A percentile compares a stretch with the other conserved stretches of the same genome.
These are phyloP conservation scores for Cicer judaicum DNA, from an alignment of 306 rosid species.

Conservation along the genomic window DNA sequence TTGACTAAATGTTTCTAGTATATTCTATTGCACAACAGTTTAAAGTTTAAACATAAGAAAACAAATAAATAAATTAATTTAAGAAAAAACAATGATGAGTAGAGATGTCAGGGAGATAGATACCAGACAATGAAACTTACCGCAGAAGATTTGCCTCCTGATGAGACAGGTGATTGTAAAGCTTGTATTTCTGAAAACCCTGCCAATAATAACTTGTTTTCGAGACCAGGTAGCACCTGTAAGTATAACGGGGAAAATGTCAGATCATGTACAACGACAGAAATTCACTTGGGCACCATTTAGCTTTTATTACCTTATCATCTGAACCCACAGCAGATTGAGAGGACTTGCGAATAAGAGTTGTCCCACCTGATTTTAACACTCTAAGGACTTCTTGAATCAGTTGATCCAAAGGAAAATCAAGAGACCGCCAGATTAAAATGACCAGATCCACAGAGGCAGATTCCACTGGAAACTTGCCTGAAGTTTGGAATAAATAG, in stretches of 20 bases:
- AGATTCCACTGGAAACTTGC: conserved; percentile 68
- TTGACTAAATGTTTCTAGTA: background rate
- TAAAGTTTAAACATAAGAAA: background rate
- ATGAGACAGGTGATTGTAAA: conserved; percentile 46
- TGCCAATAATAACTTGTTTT: conserved; percentile 69
- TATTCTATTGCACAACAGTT: background rate
- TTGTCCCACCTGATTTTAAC: conserved; percentile 70
- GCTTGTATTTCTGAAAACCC: conserved; percentile 76
- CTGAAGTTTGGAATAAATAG: conserved; percentile 50
- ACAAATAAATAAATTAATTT: background rate
- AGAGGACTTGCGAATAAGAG: conserved; percentile 56
- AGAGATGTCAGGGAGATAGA: conserved; percentile 8
- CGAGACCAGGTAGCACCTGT: conserved; percentile 63
- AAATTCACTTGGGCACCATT: conserved; percentile 12
- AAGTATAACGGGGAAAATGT: conserved; percentile 34
- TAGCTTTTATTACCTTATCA: conserved; percentile 58
- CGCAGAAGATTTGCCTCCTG: conserved; percentile 44
- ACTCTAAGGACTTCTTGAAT: conserved; percentile 74
- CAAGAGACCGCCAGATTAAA: conserved; percentile 60
- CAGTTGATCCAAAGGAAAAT: conserved; percentile 62
- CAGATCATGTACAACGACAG: conserved; percentile 37
- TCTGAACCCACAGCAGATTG: conserved; percentile 51
- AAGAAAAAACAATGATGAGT: background rate
- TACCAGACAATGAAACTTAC: conserved; percentile 52
- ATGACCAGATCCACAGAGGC: conserved; percentile 67